Evolutionary conservation across 208 protist genomes (phyloP), one percentile per base, ranked within the genome.

Genomic region (Phytomonas sp.): DNA sequence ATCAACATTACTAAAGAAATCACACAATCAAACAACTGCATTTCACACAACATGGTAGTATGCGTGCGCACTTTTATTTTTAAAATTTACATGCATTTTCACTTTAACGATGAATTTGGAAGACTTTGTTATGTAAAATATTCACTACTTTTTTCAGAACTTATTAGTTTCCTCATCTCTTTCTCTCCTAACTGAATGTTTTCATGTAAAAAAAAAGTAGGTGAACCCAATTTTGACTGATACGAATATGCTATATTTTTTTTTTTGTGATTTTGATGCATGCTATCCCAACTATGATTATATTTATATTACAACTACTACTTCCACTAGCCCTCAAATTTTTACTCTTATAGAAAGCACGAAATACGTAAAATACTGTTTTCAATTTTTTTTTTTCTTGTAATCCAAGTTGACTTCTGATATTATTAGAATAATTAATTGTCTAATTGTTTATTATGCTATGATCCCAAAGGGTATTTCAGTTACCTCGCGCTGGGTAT

Each of bases 1-100:
- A 32, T 87, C 80, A 60, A 93, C 86, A 4, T 81, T 93, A 59
- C 63, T 91, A n/a, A 92, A 77, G n/a, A 93, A 91, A 52, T 84
- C 87, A 3, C 82, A 89, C 80, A 95, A 95, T 64, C 68, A 74
- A 34, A 95, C 91, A 14, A 87, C 93, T 70, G 83, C 81, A 6
- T 83, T 73, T 23, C 78, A 87, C 31, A 84, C 81, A 6, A 83
- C 74, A 37, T 87, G 79, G 80, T 65, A 65, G 37, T 26, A 65
- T 37, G 45, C 45, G 45, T 56, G 33, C 0, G 16, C 33, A 65
- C 36, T 42, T 23, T 65, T 16, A 65, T 26, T 52, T 36, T 23
- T 52, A n/a, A 63, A 34, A 64, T 64, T 30, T 64, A 40, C 23
- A 11, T 69, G 14, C 26, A 4, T 69, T 69, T 69, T 65, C 42